phyloP scores from a whole-genome alignment of 768 basidiomycete genomes.

The Boletus patriciae region DNA sequence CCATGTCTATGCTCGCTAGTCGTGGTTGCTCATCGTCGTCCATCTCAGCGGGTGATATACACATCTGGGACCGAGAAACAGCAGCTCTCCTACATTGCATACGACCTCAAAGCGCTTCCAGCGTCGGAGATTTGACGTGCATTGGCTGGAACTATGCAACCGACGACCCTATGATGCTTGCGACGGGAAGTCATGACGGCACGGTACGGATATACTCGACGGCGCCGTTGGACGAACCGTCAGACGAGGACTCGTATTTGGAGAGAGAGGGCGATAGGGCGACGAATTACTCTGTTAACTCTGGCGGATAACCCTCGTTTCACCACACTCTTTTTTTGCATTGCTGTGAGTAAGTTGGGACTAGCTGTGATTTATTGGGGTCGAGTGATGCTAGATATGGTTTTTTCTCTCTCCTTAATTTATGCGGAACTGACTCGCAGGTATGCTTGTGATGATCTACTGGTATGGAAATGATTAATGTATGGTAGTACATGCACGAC shows the following conservation, averaged over 20 bases:
- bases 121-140: constrained; percentile 68
- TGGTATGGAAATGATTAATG: constrained; percentile 28
- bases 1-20: background rate
- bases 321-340: constrained; percentile 1
- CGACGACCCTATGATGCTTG: constrained; percentile 52
- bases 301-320: constrained; percentile 23
- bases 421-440: constrained; percentile 20
- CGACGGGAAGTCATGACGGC: constrained; percentile 77
- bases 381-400: constrained; percentile 2
- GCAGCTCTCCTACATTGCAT: constrained; percentile 71
- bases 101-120: constrained; percentile 50
- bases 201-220: constrained; percentile 72
- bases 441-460: constrained; percentile 15
- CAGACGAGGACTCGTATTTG: constrained; percentile 27
- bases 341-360: background rate
- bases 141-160: constrained; percentile 76
- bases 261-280: constrained; percentile 25
- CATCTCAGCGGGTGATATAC: constrained; percentile 68
- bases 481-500: constrained; percentile 23
- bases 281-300: constrained; percentile 29
- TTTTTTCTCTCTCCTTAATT: constrained; percentile 13
- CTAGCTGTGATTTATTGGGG: constrained; percentile 16
- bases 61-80: constrained; percentile 85
- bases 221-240: constrained; percentile 25
- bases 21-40: background rate